Evolutionary conservation across 768 basidiomycete species (phyloP).

Genomic region (Lactarius psammicola): DNA sequence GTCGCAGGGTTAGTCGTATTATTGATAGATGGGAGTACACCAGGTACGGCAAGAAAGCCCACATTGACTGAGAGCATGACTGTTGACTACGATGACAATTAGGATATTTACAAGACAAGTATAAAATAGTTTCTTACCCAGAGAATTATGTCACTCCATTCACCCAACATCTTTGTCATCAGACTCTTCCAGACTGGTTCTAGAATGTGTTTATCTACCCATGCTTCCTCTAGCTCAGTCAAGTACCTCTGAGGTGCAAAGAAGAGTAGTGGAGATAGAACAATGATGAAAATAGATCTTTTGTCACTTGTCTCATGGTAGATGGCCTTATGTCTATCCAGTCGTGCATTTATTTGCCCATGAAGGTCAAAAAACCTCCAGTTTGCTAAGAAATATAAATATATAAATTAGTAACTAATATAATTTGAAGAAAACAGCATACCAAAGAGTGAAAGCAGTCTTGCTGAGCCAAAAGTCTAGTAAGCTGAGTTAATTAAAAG

Average conservation of each 20-base stretch:
- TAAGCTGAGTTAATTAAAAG: neutral
- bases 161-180: neutral
- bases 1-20: neutral
- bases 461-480: neutral
- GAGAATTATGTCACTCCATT: slow-evolving; percentile 8
- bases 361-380: slow-evolving; percentile 6
- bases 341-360: neutral
- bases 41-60: slow-evolving; percentile 37
- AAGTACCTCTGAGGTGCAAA: neutral
- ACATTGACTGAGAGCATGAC: slow-evolving; percentile 38
- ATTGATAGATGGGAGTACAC: slow-evolving; percentile 12
- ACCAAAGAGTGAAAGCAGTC: neutral
- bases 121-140: neutral
- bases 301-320: neutral
- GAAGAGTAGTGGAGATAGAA: neutral
- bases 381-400: neutral
- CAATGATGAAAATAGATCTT: neutral
- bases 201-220: neutral
- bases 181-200: slow-evolving; percentile 1
- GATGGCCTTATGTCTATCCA: neutral
- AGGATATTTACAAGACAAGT: neutral
- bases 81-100: slow-evolving; percentile 28
- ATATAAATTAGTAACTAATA: neutral
- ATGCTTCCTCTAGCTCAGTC: neutral
- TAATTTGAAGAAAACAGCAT: neutral